Percentiles rank a stretch among this genome's conserved stretches.
phyloP scores from a whole-genome alignment of 1,284 basidiomycete genomes.

The Ustilago crameri region DNA sequence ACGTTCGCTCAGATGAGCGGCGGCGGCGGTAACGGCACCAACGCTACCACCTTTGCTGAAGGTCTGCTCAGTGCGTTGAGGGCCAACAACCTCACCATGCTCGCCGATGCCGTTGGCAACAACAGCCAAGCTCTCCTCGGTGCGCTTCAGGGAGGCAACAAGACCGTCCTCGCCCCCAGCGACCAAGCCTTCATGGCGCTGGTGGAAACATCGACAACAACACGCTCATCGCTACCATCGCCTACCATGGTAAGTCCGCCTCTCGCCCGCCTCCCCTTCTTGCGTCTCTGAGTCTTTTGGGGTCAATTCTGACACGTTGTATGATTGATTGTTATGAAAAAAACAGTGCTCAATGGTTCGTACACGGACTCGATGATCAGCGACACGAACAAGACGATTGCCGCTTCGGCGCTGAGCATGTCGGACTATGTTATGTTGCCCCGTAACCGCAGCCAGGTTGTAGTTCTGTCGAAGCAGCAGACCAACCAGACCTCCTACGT shows the following conservation, averaged over 20 bases:
- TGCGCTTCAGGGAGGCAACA: slow-evolving; percentile 48
- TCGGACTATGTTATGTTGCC: slow-evolving; percentile 68
- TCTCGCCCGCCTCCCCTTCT: too few relatives aligned
- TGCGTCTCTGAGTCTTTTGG: neutral
- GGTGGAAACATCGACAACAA: slow-evolving; percentile 68
- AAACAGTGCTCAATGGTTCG: slow-evolving; percentile 72
- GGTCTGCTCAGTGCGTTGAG: slow-evolving; percentile 47
- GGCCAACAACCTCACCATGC: slow-evolving; percentile 44
- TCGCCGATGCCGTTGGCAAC: slow-evolving; percentile 49
- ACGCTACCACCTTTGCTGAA: slow-evolving; percentile 48
- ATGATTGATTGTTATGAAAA: neutral
- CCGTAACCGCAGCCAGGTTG: slow-evolving; percentile 72
- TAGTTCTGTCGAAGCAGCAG: slow-evolving; percentile 72
- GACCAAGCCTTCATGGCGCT: slow-evolving; percentile 68
- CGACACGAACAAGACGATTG: slow-evolving; percentile 71
- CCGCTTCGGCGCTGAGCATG: slow-evolving; percentile 75
- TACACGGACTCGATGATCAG: slow-evolving; percentile 70
- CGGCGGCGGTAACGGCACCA: slow-evolving; percentile 7
- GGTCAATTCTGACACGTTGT: neutral
- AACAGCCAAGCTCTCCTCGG: slow-evolving; percentile 32
- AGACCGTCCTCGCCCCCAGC: slow-evolving; percentile 70
- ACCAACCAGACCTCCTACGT: slow-evolving; percentile 71
- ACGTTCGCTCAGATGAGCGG: slow-evolving; percentile 29
- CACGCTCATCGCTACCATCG: slow-evolving; percentile 71
- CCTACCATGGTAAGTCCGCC: slow-evolving; percentile 72